Base-by-base conservation (phyloP, 2,329 filamentous ascomycete species). In the Trichophyton verrucosum region DNA sequence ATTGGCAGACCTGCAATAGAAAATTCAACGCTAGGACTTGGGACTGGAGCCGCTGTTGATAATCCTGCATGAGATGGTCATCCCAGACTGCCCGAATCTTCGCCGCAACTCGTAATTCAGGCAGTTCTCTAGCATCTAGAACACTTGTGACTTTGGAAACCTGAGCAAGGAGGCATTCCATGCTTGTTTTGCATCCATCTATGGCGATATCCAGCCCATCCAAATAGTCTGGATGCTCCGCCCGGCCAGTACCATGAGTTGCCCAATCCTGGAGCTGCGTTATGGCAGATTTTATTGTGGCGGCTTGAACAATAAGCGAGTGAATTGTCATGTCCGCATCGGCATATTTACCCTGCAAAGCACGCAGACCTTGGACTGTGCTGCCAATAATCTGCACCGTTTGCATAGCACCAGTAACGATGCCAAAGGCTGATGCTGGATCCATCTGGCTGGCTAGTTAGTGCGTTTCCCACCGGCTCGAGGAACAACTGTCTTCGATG, bases 381-480 rank as follows among this genome's bases (percentile, higher is more conserved):
- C 70, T 69, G 3, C 66, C 66, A 53, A 75, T 72, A 33, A 70
- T 65, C 60, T 69, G 68, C 22, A 69, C 64, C 17, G 75, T 70
- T 59, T 72, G 72, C 38, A 74, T 62, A 1, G 68, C 71, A 24
- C 71, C 71, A 8, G 67, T 69, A 47, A 73, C 63, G 42, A 71
- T 61, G 11, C 73, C 73, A 60, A 74, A 68, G 15, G 68, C 67
- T 59, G 72, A 68, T 20, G 69, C 64, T 33, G 73, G 73, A 66
- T 81, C 86, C 44, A 86, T 95, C 69, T 86, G 94, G 9, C 36
- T 24, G 24, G 20, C 20, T 20, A 20, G 15, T 17, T 11, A 9
- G 13, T 59, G 13, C 20, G 42, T 24, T 15, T 53, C 49, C 49
- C 9, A 11, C 49, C 15, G 24, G 15, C 11, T 6, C 8, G 30